A percentile compares a stretch with the other conserved stretches of the same genome.
phyloP scores from a whole-genome alignment of 768 basidiomycete species.

The Mycena filopes region DNA sequence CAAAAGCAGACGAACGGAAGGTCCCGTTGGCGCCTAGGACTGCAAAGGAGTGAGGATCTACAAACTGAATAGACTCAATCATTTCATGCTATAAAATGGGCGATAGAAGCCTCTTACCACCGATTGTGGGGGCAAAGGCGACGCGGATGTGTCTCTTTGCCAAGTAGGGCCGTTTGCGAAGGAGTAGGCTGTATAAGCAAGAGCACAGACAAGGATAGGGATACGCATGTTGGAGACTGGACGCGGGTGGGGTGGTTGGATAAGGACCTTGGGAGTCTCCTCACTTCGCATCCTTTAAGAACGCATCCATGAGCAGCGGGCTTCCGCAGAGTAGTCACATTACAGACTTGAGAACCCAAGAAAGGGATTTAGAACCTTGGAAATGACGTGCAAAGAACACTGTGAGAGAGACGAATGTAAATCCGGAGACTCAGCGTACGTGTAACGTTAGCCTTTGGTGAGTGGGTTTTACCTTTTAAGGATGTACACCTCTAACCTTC shows the following conservation, averaged over 20 bases:
- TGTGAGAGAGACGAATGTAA: slow-evolving; percentile 18
- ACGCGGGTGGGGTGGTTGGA: slow-evolving; percentile 9
- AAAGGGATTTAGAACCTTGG: slow-evolving; percentile 23
- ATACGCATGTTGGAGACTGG: slow-evolving; percentile 18
- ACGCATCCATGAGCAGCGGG: not conserved
- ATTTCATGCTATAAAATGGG: not conserved
- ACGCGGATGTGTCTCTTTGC: slow-evolving; percentile 22
- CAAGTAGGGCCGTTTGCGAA: slow-evolving; percentile 23
- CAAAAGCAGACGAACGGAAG: slow-evolving; percentile 51
- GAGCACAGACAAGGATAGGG: slow-evolving; percentile 28
- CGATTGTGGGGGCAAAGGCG: slow-evolving; percentile 39
- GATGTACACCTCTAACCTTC: slow-evolving; percentile 3
- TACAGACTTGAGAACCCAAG: slow-evolving; percentile 24
- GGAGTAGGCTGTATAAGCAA: slow-evolving; percentile 27
- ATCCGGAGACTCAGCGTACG: slow-evolving; percentile 3
- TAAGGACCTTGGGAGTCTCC: slow-evolving; percentile 7
- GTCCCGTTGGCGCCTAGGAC: slow-evolving; percentile 58
- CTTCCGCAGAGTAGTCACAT: slow-evolving; percentile 26
- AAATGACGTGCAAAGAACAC: slow-evolving; percentile 29
- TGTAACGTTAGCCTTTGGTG: slow-evolving; percentile 8
- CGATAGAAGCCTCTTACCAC: slow-evolving; percentile 34
- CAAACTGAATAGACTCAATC: slow-evolving; percentile 47
- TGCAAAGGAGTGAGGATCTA: slow-evolving; percentile 61
- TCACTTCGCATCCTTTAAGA: slow-evolving; percentile 30
- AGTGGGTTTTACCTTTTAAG: not conserved